Percentiles rank a stretch among this genome's conserved stretches.
phyloP scores from a whole-genome alignment of 176 grass and related monocot genomes.

The Ensete ventricosum region DNA sequence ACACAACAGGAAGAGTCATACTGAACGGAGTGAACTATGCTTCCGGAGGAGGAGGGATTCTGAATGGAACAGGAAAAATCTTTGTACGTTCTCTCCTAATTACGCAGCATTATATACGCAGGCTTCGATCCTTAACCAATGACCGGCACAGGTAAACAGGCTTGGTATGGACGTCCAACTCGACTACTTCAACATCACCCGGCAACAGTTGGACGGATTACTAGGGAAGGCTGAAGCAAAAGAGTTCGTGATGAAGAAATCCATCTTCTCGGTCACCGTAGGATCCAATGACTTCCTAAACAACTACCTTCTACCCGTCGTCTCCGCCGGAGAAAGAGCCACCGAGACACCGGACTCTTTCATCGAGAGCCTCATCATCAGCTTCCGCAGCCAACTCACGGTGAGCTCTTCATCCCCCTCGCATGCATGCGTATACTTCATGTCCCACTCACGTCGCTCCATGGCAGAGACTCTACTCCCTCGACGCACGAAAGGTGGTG shows the following conservation, averaged over 20 bases:
- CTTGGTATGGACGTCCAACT: slow-evolving; percentile 87
- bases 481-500: slow-evolving; percentile 78
- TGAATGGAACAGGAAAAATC: slow-evolving; percentile 58
- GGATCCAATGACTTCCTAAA: slow-evolving; percentile 95
- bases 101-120: no score
- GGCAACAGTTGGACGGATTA: slow-evolving; percentile 45
- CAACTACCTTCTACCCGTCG: slow-evolving; percentile 78
- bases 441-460: not conserved
- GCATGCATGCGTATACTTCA: no score
- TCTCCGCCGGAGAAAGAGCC: slow-evolving; percentile 51
- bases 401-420: slow-evolving; percentile 1
- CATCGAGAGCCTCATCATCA: slow-evolving; percentile 52
- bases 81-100: slow-evolving; percentile 36
- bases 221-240: slow-evolving; percentile 38
- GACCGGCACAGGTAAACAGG: slow-evolving; percentile 44
- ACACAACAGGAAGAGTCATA: slow-evolving; percentile 49
- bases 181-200: slow-evolving; percentile 82
- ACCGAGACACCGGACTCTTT: slow-evolving; percentile 55
- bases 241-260: slow-evolving; percentile 29
- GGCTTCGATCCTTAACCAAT: not conserved
- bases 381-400: slow-evolving; percentile 60
- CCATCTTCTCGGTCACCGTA: slow-evolving; percentile 86
- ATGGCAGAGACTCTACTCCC: slow-evolving; percentile 52
- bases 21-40: slow-evolving; percentile 90
- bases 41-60: slow-evolving; percentile 75